These are phyloP conservation scores for Debaryomyces sp. DNA, from an alignment of 1,139 yeast genomes.

Conservation along the genomic window DNA sequence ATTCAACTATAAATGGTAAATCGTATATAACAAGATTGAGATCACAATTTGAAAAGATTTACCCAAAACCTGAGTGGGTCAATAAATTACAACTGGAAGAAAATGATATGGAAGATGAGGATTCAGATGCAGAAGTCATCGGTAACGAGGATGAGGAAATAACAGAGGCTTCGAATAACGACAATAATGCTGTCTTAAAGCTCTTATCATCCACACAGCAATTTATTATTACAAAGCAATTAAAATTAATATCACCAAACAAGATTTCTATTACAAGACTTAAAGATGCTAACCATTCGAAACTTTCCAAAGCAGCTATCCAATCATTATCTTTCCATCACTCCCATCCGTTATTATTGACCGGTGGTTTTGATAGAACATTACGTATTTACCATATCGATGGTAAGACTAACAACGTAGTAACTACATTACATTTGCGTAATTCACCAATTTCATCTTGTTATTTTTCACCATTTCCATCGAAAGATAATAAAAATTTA, in stretches of 20 bases:
- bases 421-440: constrained; percentile 77
- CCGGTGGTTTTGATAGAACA: constrained; percentile 93
- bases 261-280: constrained; percentile 75
- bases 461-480: constrained; percentile 50
- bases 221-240: constrained; percentile 52
- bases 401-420: constrained; percentile 81
- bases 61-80: constrained; percentile 91
- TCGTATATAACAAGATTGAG: constrained; percentile 75
- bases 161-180: constrained; percentile 40
- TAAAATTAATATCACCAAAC: constrained; percentile 69
- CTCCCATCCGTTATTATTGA: constrained; percentile 76
- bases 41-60: constrained; percentile 81
- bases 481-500: constrained; percentile 47
- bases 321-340: constrained; percentile 87
- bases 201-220: constrained; percentile 61
- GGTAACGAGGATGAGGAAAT: constrained; percentile 19
- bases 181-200: constrained; percentile 58
- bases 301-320: constrained; percentile 72
- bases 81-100: constrained; percentile 38
- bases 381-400: constrained; percentile 86
- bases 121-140: constrained; percentile 39
- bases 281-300: constrained; percentile 80
- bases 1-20: constrained; percentile 60
- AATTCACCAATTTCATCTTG: constrained; percentile 83
- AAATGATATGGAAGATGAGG: constrained; percentile 21